Evolutionary conservation across 805 yeast species (phyloP).

Genomic region (Candida coquimbonensis): DNA sequence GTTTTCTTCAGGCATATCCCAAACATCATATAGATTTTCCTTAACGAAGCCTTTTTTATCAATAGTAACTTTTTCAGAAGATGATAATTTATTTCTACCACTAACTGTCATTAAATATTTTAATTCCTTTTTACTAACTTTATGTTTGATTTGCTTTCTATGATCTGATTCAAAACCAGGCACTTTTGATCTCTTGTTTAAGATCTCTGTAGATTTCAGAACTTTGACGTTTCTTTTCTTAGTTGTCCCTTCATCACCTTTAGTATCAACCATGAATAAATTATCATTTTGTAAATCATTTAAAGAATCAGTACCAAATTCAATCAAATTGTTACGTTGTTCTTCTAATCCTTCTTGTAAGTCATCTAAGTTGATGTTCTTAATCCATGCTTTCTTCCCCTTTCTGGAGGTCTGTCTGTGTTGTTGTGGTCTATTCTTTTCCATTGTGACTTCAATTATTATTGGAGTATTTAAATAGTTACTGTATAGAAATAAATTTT

Average conservation of each 20-base stretch:
- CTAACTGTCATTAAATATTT: conserved; percentile 63
- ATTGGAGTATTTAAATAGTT: not conserved
- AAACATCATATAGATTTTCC: conserved; percentile 53
- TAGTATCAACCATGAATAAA: conserved; percentile 60
- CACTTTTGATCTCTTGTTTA: conserved; percentile 71
- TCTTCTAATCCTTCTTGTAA: conserved; percentile 66
- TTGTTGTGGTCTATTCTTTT: conserved; percentile 47
- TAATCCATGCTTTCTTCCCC: conserved; percentile 90
- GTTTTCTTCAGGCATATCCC: conserved; percentile 41
- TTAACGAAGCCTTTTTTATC: conserved; percentile 60
- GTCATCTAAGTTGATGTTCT: conserved; percentile 82
- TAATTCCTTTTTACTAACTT: conserved; percentile 58
- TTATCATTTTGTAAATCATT: conserved; percentile 35
- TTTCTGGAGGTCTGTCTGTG: conserved; percentile 75
- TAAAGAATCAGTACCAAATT: conserved; percentile 40
- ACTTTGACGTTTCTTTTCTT: conserved; percentile 33
- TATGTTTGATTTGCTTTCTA: conserved; percentile 27
- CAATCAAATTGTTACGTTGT: conserved; percentile 52
- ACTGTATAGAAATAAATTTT: not conserved
- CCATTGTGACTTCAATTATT: conserved; percentile 19
- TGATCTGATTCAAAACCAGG: conserved; percentile 44
- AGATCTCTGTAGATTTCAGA: conserved; percentile 37
- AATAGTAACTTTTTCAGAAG: conserved; percentile 42
- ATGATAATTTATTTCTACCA: conserved; percentile 59
- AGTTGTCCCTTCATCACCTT: conserved; percentile 43